Conservation (phyloP, 2,329 filamentous ascomycete species). For the Sclerotinia glacialis region DNA sequence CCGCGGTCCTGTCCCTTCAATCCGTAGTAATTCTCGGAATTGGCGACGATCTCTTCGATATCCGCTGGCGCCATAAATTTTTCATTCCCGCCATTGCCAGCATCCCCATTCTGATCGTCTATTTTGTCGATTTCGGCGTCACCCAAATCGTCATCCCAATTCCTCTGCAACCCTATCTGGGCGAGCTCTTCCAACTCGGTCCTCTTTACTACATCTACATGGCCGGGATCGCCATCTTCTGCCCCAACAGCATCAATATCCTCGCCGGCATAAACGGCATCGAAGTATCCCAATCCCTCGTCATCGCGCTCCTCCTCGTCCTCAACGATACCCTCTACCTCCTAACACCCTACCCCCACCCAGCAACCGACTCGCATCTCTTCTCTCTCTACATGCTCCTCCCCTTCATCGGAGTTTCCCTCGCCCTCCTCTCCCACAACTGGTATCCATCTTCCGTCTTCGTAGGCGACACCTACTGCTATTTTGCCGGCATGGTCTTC, state of each 20-base stretch:
- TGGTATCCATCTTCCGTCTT: slow-evolving; percentile 96
- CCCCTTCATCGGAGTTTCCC: slow-evolving; percentile 88
- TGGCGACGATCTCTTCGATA: slow-evolving; percentile 95
- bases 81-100: slow-evolving; percentile 93
- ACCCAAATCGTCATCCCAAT: slow-evolving; percentile 91
- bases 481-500: slow-evolving; percentile 99
- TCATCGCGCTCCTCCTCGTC: slow-evolving; percentile 79
- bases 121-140: slow-evolving; percentile 97
- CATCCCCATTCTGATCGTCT: slow-evolving; percentile 90
- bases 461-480: slow-evolving; percentile 98
- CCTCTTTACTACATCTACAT: slow-evolving; percentile 93
- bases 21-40: slow-evolving; percentile 88
- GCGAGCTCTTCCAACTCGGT: slow-evolving; percentile 74
- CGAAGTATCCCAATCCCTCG: slow-evolving; percentile 89
- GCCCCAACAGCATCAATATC: slow-evolving; percentile 98
- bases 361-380: slow-evolving; percentile 90
- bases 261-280: slow-evolving; percentile 99
- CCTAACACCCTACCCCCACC: slow-evolving; percentile 78
- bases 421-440: slow-evolving; percentile 85
- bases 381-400: slow-evolving; percentile 94
- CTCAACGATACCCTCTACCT: slow-evolving; percentile 90
- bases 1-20: slow-evolving; percentile 89
- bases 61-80: slow-evolving; percentile 98
- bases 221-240: slow-evolving; percentile 94
- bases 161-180: slow-evolving; percentile 78